Base-by-base conservation (phyloP, 139 green algal genomes). In the Coccomyxa sp. region DNA sequence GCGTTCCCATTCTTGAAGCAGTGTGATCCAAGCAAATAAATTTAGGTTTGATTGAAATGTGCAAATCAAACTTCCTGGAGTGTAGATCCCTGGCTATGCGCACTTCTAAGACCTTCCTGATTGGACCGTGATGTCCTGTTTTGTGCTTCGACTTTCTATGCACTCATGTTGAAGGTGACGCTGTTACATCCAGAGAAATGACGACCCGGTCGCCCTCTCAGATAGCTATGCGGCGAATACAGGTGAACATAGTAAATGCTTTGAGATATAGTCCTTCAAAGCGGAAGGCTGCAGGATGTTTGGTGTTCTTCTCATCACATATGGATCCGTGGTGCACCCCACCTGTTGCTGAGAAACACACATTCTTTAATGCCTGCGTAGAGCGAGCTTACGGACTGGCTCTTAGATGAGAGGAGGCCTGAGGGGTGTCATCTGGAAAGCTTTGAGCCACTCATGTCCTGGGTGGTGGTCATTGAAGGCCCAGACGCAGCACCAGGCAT, bases 341-440 rank as follows among this genome's bases (percentile, higher is more conserved):
- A 51, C 38, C 3, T 7, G 7, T 51, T 51, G 7, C 3, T 51
- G 38, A 51, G 38, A 51, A 51, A 51, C 7, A 51, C 38, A 51
- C 38, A 51, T 51, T 51, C 23, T 31, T 15, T 77, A 9, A 16
- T 81, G 21, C 13, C 67, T 77, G 74, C n/a, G 75, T 93, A 97
- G 89, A 95, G 91, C 81, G 95, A 98, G 86, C 85, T 98, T 15
- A 92, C 85, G 0, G 94, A 98, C 30, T 98, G 94, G 94, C 82
- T 88, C 58, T 76, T 85, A 23, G 87, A 91, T 76, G 90, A 92
- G 0, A 71, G 63, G 21, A 71, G 63, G 63, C 94, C 93, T 0
- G 91, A 96, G 18, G 95, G 95, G 32, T 97, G 94, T 81, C 31
- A 79, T 12, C 86, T 97, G 67, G 80, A 95, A 31, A 83, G 67